A percentile compares a stretch with the other conserved stretches of the same genome.
These are phyloP conservation scores for Skeletonema tropicum DNA, from an alignment of 108 stramenopile species.

Conservation along the genomic window DNA sequence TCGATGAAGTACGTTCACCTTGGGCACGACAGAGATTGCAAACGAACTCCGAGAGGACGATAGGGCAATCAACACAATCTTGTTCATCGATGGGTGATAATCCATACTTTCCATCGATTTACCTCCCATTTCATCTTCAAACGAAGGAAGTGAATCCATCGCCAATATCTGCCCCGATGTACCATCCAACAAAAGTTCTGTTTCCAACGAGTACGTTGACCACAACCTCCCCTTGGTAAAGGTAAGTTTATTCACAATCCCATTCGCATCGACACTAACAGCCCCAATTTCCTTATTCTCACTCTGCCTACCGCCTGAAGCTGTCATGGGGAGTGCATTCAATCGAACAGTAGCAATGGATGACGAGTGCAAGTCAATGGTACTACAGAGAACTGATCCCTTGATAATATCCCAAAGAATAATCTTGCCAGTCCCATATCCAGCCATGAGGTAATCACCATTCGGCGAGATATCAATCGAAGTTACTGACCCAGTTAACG, in stretches of 20 bases:
- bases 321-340: conserved; percentile 22
- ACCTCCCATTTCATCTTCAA: conserved; percentile 38
- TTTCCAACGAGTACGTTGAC: conserved; percentile 76
- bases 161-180: conserved; percentile 85
- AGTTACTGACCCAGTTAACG: conserved; percentile 60
- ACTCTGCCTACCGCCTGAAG: conserved; percentile 4
- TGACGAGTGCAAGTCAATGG: conserved; percentile 55
- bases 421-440: conserved; percentile 72
- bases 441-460: conserved; percentile 74
- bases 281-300: conserved; percentile 50
- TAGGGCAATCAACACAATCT: conserved; percentile 75
- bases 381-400: conserved; percentile 55
- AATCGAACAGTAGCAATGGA: conserved; percentile 74
- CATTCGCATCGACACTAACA: conserved; percentile 82
- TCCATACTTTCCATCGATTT: conserved; percentile 13
- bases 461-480: conserved; percentile 75
- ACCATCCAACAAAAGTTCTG: conserved; percentile 90
- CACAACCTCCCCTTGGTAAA: conserved; percentile 80
- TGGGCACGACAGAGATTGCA: conserved; percentile 87
- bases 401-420: conserved; percentile 88
- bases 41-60: conserved; percentile 85
- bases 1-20: conserved; percentile 78
- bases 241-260: conserved; percentile 85
- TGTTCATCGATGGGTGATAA: conserved; percentile 30
- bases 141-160: conserved; percentile 69